Base-by-base conservation (phyloP, 768 basidiomycete species). In the Boletus subparvulus region DNA sequence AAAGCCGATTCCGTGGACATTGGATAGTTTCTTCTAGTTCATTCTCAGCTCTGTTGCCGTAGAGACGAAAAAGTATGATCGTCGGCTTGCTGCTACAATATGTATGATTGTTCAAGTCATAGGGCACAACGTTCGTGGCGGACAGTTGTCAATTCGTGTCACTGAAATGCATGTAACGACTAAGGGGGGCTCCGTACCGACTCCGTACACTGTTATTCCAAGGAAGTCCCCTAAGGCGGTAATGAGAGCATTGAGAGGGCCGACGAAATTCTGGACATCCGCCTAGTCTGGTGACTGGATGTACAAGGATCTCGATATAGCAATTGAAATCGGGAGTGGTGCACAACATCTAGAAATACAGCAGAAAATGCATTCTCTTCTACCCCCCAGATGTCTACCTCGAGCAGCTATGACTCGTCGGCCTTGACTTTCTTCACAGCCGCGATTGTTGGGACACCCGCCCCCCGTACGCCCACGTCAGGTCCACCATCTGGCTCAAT, bases 401-500 rank as follows among this genome's bases (percentile, higher is more conserved):
- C 17, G 14, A 28, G 42, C 35, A 35, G 33, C 56, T 61, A 68
- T 8, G 65, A 65, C 28, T 66, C 76, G 43, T 78, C 78, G 3
- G 69, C 71, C 63, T 78, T 81, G 32, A 62, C 62, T 66, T 78
- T 82, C 56, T 81, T 81, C 39, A 59, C 45, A 1, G 63, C 56
- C 37, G 69, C 65, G 41, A 81, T 71, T 13, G 66, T 50, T 12
- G 90, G 90, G 4, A 84, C 85, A 33, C 73, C 77, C 9, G 74
- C 78, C 1, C 89, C 89, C 24, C 89, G 80, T 12, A 84, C 69
- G 11, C 89, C 89, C 28, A 79, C 77, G 62, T 86, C 82, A 3
- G 85, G 83, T 0, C 86, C 90, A 61, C 89, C 90, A 64, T 91
- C 90, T 2, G 88, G 89, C 65, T 91, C 90, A 0, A 88, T 77